phyloP scores from a whole-genome alignment of 306 rosid genomes.

The Casuarina equisetifolia region DNA sequence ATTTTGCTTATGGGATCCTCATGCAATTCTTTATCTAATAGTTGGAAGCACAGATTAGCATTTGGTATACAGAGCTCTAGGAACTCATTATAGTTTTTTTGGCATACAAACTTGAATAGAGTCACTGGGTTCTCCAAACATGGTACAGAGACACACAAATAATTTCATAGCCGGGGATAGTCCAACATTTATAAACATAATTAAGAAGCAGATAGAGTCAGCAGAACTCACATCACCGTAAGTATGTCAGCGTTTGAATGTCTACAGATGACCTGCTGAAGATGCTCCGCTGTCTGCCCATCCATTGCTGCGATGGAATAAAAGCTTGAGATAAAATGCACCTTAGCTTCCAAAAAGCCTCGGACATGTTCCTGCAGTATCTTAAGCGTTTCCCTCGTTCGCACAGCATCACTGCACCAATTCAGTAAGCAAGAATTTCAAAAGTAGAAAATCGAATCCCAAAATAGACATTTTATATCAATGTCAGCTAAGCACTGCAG shows the following conservation, averaged over 20 bases:
- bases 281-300: slow-evolving; percentile 99
- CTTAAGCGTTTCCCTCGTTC: slow-evolving; percentile 81
- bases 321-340: slow-evolving; percentile 85
- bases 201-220: neutral
- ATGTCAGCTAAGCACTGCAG: neutral
- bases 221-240: slow-evolving; percentile 76
- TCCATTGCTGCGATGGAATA: slow-evolving; percentile 98
- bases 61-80: neutral
- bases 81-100: neutral
- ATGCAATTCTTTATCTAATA: neutral
- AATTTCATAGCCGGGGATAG: neutral
- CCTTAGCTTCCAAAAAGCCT: slow-evolving; percentile 72
- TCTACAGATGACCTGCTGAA: slow-evolving; percentile 69
- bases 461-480: slow-evolving; percentile 12
- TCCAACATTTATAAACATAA: neutral
- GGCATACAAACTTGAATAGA: neutral
- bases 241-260: slow-evolving; percentile 74
- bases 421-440: slow-evolving; percentile 25
- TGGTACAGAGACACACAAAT: neutral
- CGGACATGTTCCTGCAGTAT: slow-evolving; percentile 82
- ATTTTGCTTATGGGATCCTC: neutral
- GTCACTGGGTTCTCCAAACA: neutral
- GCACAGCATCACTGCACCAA: slow-evolving; percentile 68
- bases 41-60: neutral
- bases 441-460: slow-evolving; percentile 7